Base-by-base conservation (phyloP, 2,329 filamentous ascomycete species). In the Furcasterigmium sp. region DNA sequence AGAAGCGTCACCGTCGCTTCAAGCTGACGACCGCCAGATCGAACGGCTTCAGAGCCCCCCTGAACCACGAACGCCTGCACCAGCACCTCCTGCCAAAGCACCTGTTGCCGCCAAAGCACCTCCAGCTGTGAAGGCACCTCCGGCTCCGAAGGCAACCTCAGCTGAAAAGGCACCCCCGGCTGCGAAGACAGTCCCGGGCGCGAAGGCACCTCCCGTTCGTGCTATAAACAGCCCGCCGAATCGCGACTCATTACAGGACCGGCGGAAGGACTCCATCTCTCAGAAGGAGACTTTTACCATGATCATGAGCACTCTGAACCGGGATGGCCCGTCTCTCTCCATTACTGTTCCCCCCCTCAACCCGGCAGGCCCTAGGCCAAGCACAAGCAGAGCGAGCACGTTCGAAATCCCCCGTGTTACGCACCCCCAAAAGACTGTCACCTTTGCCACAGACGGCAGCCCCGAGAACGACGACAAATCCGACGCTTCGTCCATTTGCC, bases 401-500 rank as follows among this genome's bases (percentile, higher is more conserved):
- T n/a, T 7, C 32, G 45, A n/a, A 51, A 49, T n/a, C 25, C 5
- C 15, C 30, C 46, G 14, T 52, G 44, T 36, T 14, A 57, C 57
- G n/a, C 50, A 54, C 9, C 55, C 56, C 13, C 56, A 60, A 18
- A 70, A 69, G 53, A 63, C 63, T 15, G 67, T 69, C 28, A 65
- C 65, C 18, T 68, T 69, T 40, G 54, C 63, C 18, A 57, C 61
- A 23, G 59, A 61, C 7, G 56, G 60, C 46, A 57, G 42, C 15
- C 51, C 58, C 21, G 58, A 58, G 30, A 56, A 60, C 10, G 56
- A 60, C 20, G 45, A 53, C n/a, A 56, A 60, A 48, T 70, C 67
- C 3, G 69, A 70, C 39, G 72, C 69, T 4, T 73, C 70, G 11
- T 61, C 63, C 0, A 76, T 81, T 42, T 83, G 79, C 47, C 75